phyloP scores from a whole-genome alignment of 2,329 filamentous ascomycete genomes.

The Aspergillus eucalypticola region DNA sequence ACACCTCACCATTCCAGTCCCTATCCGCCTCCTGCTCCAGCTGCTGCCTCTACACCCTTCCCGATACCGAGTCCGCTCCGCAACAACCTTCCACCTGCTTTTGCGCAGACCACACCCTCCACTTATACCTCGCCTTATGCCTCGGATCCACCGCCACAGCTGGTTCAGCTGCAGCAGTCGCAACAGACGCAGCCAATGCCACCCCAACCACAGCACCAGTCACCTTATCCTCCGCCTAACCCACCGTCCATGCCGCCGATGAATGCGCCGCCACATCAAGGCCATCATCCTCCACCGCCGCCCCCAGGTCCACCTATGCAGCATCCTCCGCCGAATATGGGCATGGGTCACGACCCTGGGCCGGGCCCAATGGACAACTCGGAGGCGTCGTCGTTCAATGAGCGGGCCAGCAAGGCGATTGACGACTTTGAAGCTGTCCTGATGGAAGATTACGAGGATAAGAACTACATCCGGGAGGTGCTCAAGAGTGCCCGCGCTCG shows the following conservation, averaged over 20 bases:
- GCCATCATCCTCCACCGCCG: slow-evolving; percentile 18
- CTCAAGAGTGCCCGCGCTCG: slow-evolving; percentile 46
- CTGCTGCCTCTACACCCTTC: slow-evolving; percentile 37
- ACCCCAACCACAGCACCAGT: slow-evolving; percentile 26
- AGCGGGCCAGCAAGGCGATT: slow-evolving; percentile 46
- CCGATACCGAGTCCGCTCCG: slow-evolving; percentile 40
- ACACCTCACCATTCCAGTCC: slow-evolving; percentile 24
- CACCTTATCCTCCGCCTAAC: slow-evolving; percentile 27
- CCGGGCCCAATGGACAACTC: slow-evolving; percentile 24
- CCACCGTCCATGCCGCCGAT: slow-evolving; percentile 17
- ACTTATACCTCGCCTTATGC: slow-evolving; percentile 47
- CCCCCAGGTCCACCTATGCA: slow-evolving; percentile 20
- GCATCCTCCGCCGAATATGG: slow-evolving; percentile 21
- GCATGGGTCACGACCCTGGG: slow-evolving; percentile 22
- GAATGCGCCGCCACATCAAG: slow-evolving; percentile 15
- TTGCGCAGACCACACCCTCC: slow-evolving; percentile 37
- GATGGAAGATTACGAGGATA: slow-evolving; percentile 48
- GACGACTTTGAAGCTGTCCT: slow-evolving; percentile 48
- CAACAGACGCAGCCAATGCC: slow-evolving; percentile 27
- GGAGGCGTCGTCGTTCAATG: slow-evolving; percentile 40
- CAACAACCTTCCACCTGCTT: slow-evolving; percentile 42
- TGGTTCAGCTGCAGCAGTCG: slow-evolving; percentile 34
- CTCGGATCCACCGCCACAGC: slow-evolving; percentile 37
- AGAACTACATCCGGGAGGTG: slow-evolving; percentile 48
- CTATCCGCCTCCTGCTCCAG: slow-evolving; percentile 24